Conservation (phyloP, 202 grass and related monocot species). For the Musa balbisiana region DNA sequence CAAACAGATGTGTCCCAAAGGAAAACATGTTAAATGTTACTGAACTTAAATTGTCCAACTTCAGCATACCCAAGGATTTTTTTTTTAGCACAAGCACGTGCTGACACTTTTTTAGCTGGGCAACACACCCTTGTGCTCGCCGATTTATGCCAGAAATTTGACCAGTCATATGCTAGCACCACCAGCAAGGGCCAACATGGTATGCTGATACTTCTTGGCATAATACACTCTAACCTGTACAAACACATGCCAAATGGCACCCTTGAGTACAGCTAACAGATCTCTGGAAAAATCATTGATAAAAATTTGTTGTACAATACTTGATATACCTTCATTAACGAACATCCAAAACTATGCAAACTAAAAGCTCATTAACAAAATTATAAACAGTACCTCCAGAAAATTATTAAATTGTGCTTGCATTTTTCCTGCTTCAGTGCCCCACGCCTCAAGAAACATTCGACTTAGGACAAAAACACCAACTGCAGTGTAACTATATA, state of each 20-base stretch:
- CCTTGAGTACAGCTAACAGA: no score
- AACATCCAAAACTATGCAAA: not conserved
- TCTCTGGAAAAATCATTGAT: not conserved
- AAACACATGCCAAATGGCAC: not conserved
- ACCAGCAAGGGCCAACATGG: not conserved
- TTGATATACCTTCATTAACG: not conserved
- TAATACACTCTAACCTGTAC: not conserved
- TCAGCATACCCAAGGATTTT: no score
- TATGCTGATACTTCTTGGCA: not conserved
- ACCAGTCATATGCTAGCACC: no score
- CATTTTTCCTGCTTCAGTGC: conserved; percentile 68
- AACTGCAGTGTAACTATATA: conserved; percentile 71
- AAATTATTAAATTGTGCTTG: conserved; percentile 89
- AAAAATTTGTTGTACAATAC: not conserved
- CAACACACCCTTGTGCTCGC: no score
- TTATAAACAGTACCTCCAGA: conserved; percentile 52
- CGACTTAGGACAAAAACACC: conserved; percentile 70
- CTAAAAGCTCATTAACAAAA: not conserved
- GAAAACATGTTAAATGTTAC: no score
- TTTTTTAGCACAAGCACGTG: no score
- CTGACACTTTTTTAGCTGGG: no score
- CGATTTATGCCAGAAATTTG: no score
- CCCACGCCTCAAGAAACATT: conserved; percentile 84
- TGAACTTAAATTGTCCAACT: no score
- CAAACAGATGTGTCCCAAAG: no score